Evolutionary conservation across 2,329 filamentous ascomycete genomes (phyloP), one percentile per base, ranked within the genome.

Genomic region (Ceratocystis smalleyi): DNA sequence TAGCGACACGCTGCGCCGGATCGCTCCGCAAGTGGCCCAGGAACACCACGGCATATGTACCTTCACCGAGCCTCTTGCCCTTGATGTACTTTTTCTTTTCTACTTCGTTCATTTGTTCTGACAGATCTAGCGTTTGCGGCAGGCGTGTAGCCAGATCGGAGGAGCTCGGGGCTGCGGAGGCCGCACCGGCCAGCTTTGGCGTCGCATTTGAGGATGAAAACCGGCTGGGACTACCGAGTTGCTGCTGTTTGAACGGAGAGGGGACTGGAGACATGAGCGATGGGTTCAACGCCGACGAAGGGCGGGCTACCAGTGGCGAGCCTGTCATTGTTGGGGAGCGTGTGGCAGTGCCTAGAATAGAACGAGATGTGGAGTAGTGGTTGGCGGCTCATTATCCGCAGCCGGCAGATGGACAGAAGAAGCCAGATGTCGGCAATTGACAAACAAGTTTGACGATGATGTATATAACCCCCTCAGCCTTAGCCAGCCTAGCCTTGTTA

Each of bases 41-140:
- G 78, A 91, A 96, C 71, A 99, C 94, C 71, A 95, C 86, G 73
- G 94, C 94, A 74, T 99, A 99, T 68, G 94, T 97, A 77, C 94
- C 94, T 75, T 95, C 90, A 74, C 94, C 94, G 67, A 99, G 83
- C 72, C 94, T 94, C 73, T 88, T 91, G 71, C 89, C 89, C 78
- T 95, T 95, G 69, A 94, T 83, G 74, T 96, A 99, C 78, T 94
- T 95, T 69, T 83, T 81, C 74, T 91, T 90, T 71, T 90, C 87
- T 61, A 87, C 83, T 66, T 89, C 85, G 72, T 92, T 92, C 73
- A 91, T 80, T 72, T 89, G 86, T 74, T 92, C 88, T n/a, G 88
- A 80, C n/a, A 85, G 73, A 70, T 86, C 83, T 65, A 83, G 75
- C 17, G 75, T 62, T 63, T 54, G 59, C 49, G 49, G n/a, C 45